Percentiles rank a stretch among this genome's conserved stretches.
Conservation (phyloP, 345 rosid genomes). For the Pistacia vera region DNA sequence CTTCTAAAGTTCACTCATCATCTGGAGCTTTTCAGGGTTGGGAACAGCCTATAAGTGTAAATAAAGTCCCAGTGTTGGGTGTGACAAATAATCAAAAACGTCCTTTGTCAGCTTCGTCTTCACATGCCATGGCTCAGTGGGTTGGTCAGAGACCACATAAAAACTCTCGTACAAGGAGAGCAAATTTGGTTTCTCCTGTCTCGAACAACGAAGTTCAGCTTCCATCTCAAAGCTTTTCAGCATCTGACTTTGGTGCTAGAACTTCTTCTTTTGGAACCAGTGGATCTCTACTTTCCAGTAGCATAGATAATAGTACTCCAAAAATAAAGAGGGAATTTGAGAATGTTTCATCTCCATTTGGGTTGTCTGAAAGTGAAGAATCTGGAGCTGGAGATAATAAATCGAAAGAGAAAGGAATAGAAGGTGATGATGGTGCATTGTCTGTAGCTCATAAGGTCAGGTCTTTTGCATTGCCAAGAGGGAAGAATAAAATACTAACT, state of each 20-base stretch:
- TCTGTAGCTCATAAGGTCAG: constrained; percentile 56
- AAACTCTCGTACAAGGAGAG: constrained; percentile 83
- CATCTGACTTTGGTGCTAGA: constrained; percentile 64
- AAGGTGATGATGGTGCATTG: constrained; percentile 49
- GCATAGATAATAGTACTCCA: constrained; percentile 41
- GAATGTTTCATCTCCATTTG: constrained; percentile 66
- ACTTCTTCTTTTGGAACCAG: constrained; percentile 50
- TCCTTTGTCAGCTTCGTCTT: constrained; percentile 55
- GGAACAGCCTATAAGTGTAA: constrained; percentile 48
- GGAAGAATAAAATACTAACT: constrained; percentile 54
- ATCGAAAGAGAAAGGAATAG: constrained; percentile 59
- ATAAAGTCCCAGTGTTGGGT: constrained; percentile 40
- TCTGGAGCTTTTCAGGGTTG: constrained; percentile 65
- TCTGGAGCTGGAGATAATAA: constrained; percentile 78
- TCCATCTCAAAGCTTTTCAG: constrained; percentile 55
- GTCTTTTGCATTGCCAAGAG: constrained; percentile 44
- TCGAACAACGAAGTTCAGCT: constrained; percentile 58
- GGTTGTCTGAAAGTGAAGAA: constrained; percentile 83
- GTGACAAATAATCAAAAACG: constrained; percentile 45
- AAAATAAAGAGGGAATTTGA: constrained; percentile 65
- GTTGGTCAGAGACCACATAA: constrained; percentile 91
- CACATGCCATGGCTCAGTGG: constrained; percentile 88
- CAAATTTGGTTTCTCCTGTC: constrained; percentile 71
- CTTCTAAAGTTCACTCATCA: constrained; percentile 52
- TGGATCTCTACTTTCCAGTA: constrained; percentile 45